phyloP scores from a whole-genome alignment of 805 yeast genomes.

The Starmerella apicola region DNA sequence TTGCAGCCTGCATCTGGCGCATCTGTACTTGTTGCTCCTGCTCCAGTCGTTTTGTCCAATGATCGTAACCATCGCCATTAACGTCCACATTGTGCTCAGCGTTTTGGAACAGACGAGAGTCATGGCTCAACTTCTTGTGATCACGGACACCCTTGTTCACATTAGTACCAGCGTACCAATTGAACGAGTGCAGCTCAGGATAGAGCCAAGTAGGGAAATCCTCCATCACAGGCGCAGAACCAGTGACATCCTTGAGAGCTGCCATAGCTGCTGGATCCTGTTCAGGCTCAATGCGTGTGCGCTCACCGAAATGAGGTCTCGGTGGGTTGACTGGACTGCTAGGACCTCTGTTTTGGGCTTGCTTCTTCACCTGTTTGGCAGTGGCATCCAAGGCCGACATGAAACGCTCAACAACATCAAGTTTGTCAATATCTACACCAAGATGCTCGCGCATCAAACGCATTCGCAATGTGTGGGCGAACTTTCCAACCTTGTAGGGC shows the following conservation, averaged over 20 bases:
- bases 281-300: neutral
- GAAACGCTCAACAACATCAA: conserved; percentile 21
- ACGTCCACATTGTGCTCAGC: conserved; percentile 60
- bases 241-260: neutral
- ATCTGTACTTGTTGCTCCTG: conserved; percentile 9
- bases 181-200: conserved; percentile 42
- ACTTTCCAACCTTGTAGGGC: conserved; percentile 69
- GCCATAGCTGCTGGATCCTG: neutral
- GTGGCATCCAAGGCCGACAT: conserved; percentile 13
- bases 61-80: conserved; percentile 62
- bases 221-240: neutral
- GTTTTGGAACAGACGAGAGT: conserved; percentile 63
- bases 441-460: conserved; percentile 93
- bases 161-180: conserved; percentile 68
- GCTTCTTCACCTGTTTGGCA: neutral
- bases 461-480: conserved; percentile 79
- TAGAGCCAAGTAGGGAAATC: conserved; percentile 19
- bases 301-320: neutral
- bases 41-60: conserved; percentile 37
- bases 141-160: conserved; percentile 80
- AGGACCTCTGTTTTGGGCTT: neutral
- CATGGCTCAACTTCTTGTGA: conserved; percentile 66
- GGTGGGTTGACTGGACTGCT: neutral
- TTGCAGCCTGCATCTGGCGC: conserved; percentile 7
- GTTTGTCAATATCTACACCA: conserved; percentile 52